These are phyloP conservation scores for Debaryomyces udenii DNA, from an alignment of 1,139 yeast species.

Conservation along the genomic window DNA sequence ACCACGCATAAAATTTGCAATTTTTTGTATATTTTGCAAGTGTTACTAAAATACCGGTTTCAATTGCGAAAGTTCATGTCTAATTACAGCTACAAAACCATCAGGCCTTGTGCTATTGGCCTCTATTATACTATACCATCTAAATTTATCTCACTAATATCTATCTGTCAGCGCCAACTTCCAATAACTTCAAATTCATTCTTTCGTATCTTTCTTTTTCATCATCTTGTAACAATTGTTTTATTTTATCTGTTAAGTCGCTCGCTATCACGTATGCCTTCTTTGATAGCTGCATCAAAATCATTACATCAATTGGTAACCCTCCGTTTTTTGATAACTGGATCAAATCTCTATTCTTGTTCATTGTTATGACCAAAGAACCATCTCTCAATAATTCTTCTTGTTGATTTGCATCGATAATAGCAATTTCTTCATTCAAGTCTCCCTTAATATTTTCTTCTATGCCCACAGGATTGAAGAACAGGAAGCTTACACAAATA, in stretches of 20 bases:
- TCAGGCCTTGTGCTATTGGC: no score
- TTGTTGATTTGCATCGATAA: slow-evolving; percentile 75
- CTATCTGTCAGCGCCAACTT: slow-evolving; percentile 42
- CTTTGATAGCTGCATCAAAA: slow-evolving; percentile 69
- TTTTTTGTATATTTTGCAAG: no score
- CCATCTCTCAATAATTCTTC: slow-evolving; percentile 85
- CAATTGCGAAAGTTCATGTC: no score
- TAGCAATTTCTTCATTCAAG: slow-evolving; percentile 56
- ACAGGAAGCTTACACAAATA: slow-evolving; percentile 85
- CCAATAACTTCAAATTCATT: slow-evolving; percentile 36
- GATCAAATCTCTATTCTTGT: slow-evolving; percentile 87
- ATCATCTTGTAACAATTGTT: slow-evolving; percentile 58
- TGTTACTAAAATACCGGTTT: no score
- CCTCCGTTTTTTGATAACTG: slow-evolving; percentile 94
- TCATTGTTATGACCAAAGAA: slow-evolving; percentile 78
- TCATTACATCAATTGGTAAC: slow-evolving; percentile 73
- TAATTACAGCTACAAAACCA: no score
- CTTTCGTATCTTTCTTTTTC: slow-evolving; percentile 38
- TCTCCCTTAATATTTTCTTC: slow-evolving; percentile 74
- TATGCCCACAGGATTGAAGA: slow-evolving; percentile 66
- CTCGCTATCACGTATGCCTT: slow-evolving; percentile 69
- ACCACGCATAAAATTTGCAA: no score
- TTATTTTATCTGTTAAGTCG: slow-evolving; percentile 64
- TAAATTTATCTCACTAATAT: neutral
- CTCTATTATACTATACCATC: neutral